Percentiles rank a stretch among this genome's conserved stretches.
phyloP scores from a whole-genome alignment of 371 early-diverging fungal genomes.

The Coemansia sp. region DNA sequence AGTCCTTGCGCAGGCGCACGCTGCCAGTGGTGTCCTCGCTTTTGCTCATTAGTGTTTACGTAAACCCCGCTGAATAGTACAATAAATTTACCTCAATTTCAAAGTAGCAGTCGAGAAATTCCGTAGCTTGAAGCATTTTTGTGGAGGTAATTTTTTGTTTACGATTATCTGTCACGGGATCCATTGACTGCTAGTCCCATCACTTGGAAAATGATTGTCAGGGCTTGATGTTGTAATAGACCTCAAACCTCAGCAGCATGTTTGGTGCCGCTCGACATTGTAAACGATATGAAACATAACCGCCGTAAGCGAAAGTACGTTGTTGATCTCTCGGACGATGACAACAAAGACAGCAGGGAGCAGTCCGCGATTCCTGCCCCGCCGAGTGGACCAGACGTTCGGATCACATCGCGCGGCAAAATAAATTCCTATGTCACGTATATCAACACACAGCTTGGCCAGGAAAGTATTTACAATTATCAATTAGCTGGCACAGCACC shows the following conservation, averaged over 20 bases:
- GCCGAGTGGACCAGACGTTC: slow-evolving; percentile 9
- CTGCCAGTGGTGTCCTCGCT: slow-evolving; percentile 2
- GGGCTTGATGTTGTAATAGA: no score
- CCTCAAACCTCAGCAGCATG: no score
- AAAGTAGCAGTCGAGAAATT: no score
- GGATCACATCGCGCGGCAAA: slow-evolving; percentile 43
- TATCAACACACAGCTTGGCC: slow-evolving; percentile 4
- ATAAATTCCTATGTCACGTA: slow-evolving; percentile 23
- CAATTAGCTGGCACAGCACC: no score
- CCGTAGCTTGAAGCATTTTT: no score
- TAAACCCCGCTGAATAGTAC: neutral
- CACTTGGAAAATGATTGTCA: no score
- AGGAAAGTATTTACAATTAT: slow-evolving; percentile 3
- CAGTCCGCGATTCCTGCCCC: neutral
- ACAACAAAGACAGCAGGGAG: neutral
- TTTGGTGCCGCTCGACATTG: no score
- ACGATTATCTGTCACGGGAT: neutral
- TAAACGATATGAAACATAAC: slow-evolving; percentile 7
- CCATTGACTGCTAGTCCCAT: neutral
- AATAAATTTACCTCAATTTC: no score
- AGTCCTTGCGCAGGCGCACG: neutral
- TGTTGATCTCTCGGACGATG: neutral
- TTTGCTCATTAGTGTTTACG: neutral
- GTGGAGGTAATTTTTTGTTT: neutral
- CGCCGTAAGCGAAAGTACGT: slow-evolving; percentile 5